phyloP scores from a whole-genome alignment of 2,329 filamentous ascomycete species.

The Amauroascus niger region DNA sequence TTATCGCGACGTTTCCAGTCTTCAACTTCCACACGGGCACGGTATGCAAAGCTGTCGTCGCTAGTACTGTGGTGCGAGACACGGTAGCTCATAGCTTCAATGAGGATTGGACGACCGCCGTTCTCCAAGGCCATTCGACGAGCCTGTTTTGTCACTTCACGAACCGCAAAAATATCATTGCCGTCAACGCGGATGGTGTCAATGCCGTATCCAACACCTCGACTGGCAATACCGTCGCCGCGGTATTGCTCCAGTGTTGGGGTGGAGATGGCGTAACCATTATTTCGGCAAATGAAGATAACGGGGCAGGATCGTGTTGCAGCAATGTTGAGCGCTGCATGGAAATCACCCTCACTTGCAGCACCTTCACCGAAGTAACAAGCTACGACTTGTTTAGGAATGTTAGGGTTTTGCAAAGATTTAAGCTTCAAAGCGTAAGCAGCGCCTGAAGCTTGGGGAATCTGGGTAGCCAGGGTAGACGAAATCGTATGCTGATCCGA shows the following conservation, averaged over 20 bases:
- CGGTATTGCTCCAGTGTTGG: conserved; percentile 85
- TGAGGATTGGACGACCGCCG: conserved; percentile 71
- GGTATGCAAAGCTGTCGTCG: conserved; percentile 94
- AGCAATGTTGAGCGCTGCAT: conserved; percentile 82
- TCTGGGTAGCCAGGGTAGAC: conserved; percentile 76
- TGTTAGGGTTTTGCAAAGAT: conserved; percentile 58
- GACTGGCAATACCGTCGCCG: conserved; percentile 79
- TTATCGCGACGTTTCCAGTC: conserved; percentile 90
- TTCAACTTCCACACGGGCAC: conserved; percentile 83
- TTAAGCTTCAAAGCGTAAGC: conserved; percentile 83
- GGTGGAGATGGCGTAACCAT: conserved; percentile 83
- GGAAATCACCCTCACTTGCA: conserved; percentile 84
- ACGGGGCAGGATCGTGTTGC: conserved; percentile 80
- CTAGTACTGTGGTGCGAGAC: conserved; percentile 95
- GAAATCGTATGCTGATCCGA: conserved; percentile 64
- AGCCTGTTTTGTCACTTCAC: conserved; percentile 68
- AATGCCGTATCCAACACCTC: conserved; percentile 85
- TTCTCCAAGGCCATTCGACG: conserved; percentile 67
- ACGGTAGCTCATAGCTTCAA: conserved; percentile 97
- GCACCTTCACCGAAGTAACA: conserved; percentile 90
- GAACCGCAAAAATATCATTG: conserved; percentile 86
- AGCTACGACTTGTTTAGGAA: conserved; percentile 58
- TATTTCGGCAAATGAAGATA: conserved; percentile 85
- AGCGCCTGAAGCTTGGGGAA: conserved; percentile 77
- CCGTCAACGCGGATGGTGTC: conserved; percentile 86